Conservation (phyloP, 306 rosid genomes). For the Cercis canadensis region DNA sequence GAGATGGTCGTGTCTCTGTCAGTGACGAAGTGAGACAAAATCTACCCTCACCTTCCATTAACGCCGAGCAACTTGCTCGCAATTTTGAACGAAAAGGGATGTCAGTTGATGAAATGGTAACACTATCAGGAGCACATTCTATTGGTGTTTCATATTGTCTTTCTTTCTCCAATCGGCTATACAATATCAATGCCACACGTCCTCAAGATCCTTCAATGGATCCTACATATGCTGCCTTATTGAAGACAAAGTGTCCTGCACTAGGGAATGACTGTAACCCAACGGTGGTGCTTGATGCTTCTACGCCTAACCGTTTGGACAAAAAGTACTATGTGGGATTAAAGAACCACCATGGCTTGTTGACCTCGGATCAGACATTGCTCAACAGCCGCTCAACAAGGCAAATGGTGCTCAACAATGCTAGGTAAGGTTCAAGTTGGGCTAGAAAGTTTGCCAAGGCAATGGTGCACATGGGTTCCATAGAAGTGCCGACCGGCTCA, state of each 20-base stretch:
- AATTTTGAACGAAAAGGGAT: conserved; percentile 37
- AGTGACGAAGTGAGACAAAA: conserved; percentile 30
- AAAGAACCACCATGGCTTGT: conserved; percentile 42
- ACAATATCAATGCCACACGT: conserved; percentile 40
- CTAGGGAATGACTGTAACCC: background rate
- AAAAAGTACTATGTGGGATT: conserved; percentile 36
- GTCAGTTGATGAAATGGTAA: conserved; percentile 53
- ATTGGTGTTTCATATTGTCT: conserved; percentile 49
- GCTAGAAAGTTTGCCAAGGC: conserved; percentile 45
- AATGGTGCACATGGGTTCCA: conserved; percentile 55
- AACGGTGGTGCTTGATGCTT: conserved; percentile 40
- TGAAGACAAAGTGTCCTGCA: conserved; percentile 46
- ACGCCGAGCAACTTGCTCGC: conserved; percentile 2
- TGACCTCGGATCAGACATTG: conserved; percentile 49
- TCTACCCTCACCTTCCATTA: conserved; percentile 34
- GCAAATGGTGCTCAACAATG: conserved; percentile 41
- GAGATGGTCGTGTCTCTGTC: conserved; percentile 45
- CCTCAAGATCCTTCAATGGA: conserved; percentile 54
- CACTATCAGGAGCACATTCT: conserved; percentile 53
- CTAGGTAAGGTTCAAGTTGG: conserved; percentile 25
- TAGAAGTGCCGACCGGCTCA: conserved; percentile 40
- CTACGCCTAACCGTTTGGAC: conserved; percentile 50
- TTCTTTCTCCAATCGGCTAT: conserved; percentile 44
- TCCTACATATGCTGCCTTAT: conserved; percentile 9
- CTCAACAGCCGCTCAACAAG: conserved; percentile 26